Base-by-base conservation (phyloP, 257 asterid genomes). In the Penstemon newberryi region DNA sequence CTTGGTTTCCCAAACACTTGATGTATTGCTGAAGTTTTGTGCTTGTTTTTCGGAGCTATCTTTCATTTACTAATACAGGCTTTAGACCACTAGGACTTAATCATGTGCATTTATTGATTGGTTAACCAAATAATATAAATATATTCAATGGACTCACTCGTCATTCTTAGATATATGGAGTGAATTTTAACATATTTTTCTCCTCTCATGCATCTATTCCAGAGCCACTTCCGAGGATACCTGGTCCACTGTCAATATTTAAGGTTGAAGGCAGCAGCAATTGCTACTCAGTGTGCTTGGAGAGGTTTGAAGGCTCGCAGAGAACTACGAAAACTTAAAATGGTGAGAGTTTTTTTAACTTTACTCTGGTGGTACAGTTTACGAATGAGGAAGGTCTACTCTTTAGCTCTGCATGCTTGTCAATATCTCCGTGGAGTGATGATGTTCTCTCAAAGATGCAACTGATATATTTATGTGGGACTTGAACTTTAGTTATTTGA, bases 251-350 rank as follows among this genome's bases (percentile, higher is more conserved):
- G 13, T 56, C 71, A 37, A 70, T 88, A 82, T 78, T 72, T 68
- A 79, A 71, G 79, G 83, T 70, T 70, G 68, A 88, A 74, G 79
- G 66, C 67, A 73, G 95, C 92, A 62, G 83, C 86, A 73, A 65
- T 84, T 65, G 63, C 73, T 61, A 44, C 73, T 56, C 92, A 88
- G 76, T 85, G 92, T 84, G 85, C 82, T 64, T 88, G 89, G 83
- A 88, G 90, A 78, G 75, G 70, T 55, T 77, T 46, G 77, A 56
- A 64, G 64, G 90, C 92, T 41, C 82, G 77, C 3, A 77, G 66
- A 73, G 92, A 88, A 78, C 79, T 88, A 36, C 78, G 71, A 65
- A 82, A 77, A 69, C 95, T 85, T 69, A 88, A 72, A 78, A 77
- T 77, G 92, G 95, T 82, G 84, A 84, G 85, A 56, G 8, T 62